Evolutionary conservation across 2,329 filamentous ascomycete genomes (phyloP).

Genomic region (Karstenula rhodostoma): DNA sequence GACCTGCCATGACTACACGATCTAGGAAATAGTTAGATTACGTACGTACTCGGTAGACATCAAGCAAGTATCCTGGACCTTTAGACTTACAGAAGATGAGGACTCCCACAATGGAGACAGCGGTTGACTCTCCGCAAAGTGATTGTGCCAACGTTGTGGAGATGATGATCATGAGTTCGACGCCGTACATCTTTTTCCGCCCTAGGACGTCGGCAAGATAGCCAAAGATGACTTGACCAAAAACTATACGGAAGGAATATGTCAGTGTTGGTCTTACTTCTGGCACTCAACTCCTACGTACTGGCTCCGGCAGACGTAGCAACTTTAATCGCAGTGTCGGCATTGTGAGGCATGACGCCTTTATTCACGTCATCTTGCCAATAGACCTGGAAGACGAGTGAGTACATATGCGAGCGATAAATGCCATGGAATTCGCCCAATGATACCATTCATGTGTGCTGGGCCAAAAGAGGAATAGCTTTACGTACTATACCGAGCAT

Average conservation of each 20-base stretch:
- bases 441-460: neutral
- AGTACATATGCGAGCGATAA: neutral
- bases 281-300: neutral
- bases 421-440: neutral
- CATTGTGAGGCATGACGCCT: conserved; percentile 65
- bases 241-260: conserved; percentile 47
- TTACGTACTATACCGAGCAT: conserved; percentile 76
- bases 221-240: conserved; percentile 79
- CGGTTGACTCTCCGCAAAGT: conserved; percentile 45
- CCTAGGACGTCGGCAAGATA: conserved; percentile 77
- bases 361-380: conserved; percentile 60
- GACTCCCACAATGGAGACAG: conserved; percentile 48
- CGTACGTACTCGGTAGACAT: neutral
- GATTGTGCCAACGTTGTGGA: conserved; percentile 50
- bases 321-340: conserved; percentile 86
- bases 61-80: neutral
- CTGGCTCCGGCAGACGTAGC: conserved; percentile 82
- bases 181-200: conserved; percentile 83
- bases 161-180: conserved; percentile 52
- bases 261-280: neutral
- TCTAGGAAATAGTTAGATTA: conserved; percentile 14
- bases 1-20: conserved; percentile 45
- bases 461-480: too few species aligned
- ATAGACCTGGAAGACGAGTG: conserved; percentile 54
- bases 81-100: conserved; percentile 44